Evolutionary conservation across 1,284 basidiomycete genomes (phyloP).

Genomic region (Mrakiaceae sp.): DNA sequence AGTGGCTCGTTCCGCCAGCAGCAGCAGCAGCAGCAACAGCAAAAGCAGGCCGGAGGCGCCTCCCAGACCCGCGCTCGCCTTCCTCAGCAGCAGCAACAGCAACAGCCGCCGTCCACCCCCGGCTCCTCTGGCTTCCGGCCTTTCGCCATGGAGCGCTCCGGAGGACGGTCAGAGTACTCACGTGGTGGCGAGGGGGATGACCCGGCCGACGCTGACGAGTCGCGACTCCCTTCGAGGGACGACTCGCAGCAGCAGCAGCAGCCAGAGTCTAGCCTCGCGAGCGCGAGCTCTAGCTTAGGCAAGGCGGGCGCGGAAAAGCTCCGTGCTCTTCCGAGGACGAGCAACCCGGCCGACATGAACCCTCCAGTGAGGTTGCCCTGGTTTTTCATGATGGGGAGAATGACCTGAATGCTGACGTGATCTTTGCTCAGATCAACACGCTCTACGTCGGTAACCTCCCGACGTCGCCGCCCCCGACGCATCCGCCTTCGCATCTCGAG

Average conservation of each 20-base stretch:
- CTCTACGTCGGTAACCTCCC: constrained; percentile 90
- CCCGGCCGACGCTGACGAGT: no score
- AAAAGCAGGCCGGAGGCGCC: no score
- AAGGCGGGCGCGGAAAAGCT: constrained; percentile 1
- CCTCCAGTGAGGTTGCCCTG: constrained; percentile 49
- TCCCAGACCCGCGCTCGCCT: no score
- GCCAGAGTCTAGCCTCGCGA: constrained; percentile 5
- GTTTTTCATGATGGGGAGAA: neutral
- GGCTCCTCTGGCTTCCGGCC: no score
- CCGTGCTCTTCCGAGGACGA: constrained; percentile 20
- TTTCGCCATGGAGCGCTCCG: no score
- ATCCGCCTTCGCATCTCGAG: constrained; percentile 67
- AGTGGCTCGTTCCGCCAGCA: no score
- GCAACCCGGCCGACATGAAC: constrained; percentile 72
- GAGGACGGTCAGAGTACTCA: no score
- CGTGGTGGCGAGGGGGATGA: no score
- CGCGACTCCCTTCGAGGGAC: neutral
- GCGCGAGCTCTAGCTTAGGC: constrained; percentile 12
- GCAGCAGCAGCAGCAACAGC: no score
- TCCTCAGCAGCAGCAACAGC: no score
- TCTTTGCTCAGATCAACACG: constrained; percentile 60
- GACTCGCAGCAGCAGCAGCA: constrained; percentile 2
- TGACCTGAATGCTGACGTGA: neutral
- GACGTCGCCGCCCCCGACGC: constrained; percentile 49
- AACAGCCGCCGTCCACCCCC: no score